phyloP scores from a whole-genome alignment of 306 rosid genomes.

The Trifolium dubium region DNA sequence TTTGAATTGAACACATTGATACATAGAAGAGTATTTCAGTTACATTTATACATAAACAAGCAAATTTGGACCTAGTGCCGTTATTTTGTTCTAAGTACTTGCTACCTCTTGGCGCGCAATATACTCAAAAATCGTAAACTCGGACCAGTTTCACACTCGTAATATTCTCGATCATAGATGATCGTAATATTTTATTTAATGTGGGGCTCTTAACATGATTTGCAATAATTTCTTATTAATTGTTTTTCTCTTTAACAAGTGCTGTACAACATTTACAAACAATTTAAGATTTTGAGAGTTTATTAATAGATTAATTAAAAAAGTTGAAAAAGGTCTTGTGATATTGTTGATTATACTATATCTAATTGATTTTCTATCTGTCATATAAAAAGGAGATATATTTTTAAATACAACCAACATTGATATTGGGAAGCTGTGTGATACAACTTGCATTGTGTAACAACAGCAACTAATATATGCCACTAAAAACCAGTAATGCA shows the following conservation, averaged over 20 bases:
- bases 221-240: background rate
- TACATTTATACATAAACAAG: too few relatives aligned
- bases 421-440: background rate
- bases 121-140: too few relatives aligned
- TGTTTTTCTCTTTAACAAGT: background rate
- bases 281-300: background rate
- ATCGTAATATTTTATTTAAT: too few relatives aligned
- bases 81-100: too few relatives aligned
- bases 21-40: too few relatives aligned
- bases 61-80: too few relatives aligned
- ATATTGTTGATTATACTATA: background rate
- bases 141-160: too few relatives aligned
- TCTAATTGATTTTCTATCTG: background rate
- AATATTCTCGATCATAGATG: too few relatives aligned
- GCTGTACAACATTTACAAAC: background rate
- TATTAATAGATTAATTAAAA: background rate
- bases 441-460: constrained; percentile 12
- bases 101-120: too few relatives aligned
- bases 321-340: background rate
- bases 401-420: background rate
- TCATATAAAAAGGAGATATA: background rate
- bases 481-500: background rate
- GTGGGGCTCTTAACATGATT: too few relatives aligned
- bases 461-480: background rate
- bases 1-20: too few relatives aligned